Conservation (phyloP, 139 green algal species). For the Chloropicon primus region DNA sequence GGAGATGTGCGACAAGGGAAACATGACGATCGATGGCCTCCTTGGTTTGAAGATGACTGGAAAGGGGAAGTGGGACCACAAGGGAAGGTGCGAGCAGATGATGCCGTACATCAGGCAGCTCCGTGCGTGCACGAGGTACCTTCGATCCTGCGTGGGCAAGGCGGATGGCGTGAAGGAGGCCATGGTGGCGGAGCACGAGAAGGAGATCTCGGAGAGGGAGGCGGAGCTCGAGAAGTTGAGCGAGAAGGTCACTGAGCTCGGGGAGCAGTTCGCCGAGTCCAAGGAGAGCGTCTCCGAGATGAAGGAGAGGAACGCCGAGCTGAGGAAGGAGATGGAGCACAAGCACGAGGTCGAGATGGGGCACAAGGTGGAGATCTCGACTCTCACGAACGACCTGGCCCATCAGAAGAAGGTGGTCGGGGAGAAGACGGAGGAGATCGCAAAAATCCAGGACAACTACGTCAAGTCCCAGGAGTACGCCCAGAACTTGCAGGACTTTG, state of each 20-base stretch:
- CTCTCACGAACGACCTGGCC: background rate
- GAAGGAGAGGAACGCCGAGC: background rate
- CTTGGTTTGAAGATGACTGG: slow-evolving; percentile 7
- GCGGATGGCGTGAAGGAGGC: background rate
- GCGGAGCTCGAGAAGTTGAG: background rate
- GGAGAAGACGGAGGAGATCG: background rate
- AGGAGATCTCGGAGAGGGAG: background rate
- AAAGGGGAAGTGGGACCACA: slow-evolving; percentile 17
- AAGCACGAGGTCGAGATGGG: background rate
- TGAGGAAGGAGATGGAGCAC: background rate
- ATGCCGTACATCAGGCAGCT: slow-evolving; percentile 20
- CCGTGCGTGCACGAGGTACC: slow-evolving; percentile 10
- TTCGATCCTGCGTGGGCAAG: background rate
- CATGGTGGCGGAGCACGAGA: background rate
- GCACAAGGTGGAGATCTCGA: background rate
- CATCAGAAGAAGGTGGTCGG: background rate
- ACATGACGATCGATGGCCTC: slow-evolving; percentile 2
- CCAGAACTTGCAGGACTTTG: slow-evolving; percentile 5
- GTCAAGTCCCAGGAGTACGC: slow-evolving; percentile 7
- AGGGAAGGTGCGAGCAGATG: slow-evolving; percentile 13
- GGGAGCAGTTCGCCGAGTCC: background rate
- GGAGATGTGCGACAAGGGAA: background rate
- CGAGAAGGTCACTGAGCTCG: background rate
- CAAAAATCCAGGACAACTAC: slow-evolving; percentile 1
- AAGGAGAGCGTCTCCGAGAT: background rate